Base-by-base conservation (phyloP, 1,139 yeast species). In the Sugiyamaella japonica region DNA sequence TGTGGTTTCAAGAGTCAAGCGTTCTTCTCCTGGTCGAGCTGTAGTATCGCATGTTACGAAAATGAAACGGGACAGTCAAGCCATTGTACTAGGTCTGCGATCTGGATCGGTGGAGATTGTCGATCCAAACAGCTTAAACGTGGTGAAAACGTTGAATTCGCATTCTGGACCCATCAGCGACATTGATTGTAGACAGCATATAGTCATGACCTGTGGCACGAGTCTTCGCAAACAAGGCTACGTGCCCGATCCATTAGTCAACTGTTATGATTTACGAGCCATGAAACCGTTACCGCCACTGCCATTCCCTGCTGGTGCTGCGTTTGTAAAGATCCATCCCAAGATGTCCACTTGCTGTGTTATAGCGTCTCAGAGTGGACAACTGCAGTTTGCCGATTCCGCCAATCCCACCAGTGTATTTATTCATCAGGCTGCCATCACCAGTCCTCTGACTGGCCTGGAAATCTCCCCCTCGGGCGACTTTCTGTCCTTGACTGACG, bases 261-360 rank as follows among this genome's bases (percentile, higher is more conserved):
- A 85, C 61, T 83, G 89, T 16, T 90, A 82, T 69, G 99, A 93
- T 68, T 70, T 89, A 36, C 78, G 96, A 58, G 81, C 84, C 61
- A 77, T 89, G 82, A 79, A 82, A 56, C 80, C 93, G 1, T 70
- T 86, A 54, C 77, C 96, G 0, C 97, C 98, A 1, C 76, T 91
- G 3, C 84, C 97, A 1, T 90, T 90, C 68, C 89, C 96, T 0
- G 86, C 90, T 0, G 98, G 98, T 3, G 97, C 98, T 0, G 79
- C 89, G 6, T 86, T 81, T 67, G 95, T 87, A 1, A 79, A 86
- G 50, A 78, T 91, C 60, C 98, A 91, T 70, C 97, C 98, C 3
- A 87, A 87, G 59, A 71, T 90, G 56, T 87, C 97, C 10, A 87
- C 89, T 42, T 83, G 88, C 49, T 81, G 90, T 44, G 71, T 90